Evolutionary conservation across 345 rosid species (phyloP).

Genomic region (Erodium maritimum): DNA sequence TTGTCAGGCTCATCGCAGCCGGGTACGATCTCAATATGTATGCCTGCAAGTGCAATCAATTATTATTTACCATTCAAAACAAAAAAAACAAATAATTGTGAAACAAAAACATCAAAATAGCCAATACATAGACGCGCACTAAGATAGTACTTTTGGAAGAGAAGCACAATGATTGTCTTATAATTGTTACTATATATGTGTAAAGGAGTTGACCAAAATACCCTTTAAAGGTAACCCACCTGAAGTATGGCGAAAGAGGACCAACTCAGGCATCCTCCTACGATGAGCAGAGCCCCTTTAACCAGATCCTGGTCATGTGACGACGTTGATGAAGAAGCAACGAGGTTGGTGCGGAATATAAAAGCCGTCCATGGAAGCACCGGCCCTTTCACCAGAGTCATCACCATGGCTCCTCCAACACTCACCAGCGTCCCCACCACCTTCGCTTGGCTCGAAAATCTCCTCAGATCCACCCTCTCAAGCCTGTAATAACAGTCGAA

Average conservation of each 20-base stretch:
- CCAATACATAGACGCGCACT: too few species aligned
- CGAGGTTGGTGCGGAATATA: neutral
- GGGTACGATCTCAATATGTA: constrained; percentile 10
- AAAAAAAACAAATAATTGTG: too few species aligned
- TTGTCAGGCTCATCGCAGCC: constrained; percentile 16
- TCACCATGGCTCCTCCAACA: constrained; percentile 21
- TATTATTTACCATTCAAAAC: too few species aligned
- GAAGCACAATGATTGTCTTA: too few species aligned
- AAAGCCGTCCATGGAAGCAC: constrained; percentile 10
- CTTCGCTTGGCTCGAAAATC: constrained; percentile 18
- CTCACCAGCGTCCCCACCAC: constrained; percentile 18
- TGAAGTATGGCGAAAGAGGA: constrained; percentile 19
- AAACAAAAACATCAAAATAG: too few species aligned
- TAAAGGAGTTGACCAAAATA: neutral
- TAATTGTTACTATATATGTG: too few species aligned
- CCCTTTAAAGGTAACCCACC: neutral
- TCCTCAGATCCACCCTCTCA: constrained; percentile 16
- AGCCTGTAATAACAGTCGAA: too few species aligned
- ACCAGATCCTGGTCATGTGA: constrained; percentile 12
- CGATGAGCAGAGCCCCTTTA: constrained; percentile 19
- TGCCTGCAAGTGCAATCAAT: constrained; percentile 8
- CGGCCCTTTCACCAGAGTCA: constrained; percentile 20
- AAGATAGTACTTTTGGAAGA: too few species aligned
- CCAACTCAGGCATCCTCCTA: constrained; percentile 19
- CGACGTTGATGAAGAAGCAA: constrained; percentile 3